Evolutionary conservation across 1,139 yeast species (phyloP).

Genomic region (Kodamaea sp.): DNA sequence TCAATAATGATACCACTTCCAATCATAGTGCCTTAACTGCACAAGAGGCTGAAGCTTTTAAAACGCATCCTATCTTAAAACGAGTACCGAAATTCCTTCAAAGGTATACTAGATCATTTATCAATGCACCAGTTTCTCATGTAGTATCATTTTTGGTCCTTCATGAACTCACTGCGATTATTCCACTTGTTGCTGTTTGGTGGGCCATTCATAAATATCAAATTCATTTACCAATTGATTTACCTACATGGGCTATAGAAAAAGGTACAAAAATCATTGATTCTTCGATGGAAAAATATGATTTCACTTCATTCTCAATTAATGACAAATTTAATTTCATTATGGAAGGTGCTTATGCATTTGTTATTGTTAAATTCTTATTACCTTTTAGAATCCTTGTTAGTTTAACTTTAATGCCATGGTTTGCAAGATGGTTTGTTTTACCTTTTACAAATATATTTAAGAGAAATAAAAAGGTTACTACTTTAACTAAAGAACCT

Average conservation of each 20-base stretch:
- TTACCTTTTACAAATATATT: slow-evolving; percentile 49
- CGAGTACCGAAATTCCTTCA: slow-evolving; percentile 47
- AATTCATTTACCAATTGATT: slow-evolving; percentile 43
- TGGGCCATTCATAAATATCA: slow-evolving; percentile 57
- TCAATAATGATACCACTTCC: neutral
- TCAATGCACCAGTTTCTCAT: slow-evolving; percentile 64
- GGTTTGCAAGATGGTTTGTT: slow-evolving; percentile 58
- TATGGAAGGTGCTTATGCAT: slow-evolving; percentile 86
- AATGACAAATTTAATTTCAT: slow-evolving; percentile 56
- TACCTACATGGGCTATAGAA: slow-evolving; percentile 64
- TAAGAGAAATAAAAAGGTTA: slow-evolving; percentile 13
- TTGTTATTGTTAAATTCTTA: slow-evolving; percentile 65
- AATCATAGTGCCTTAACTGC: neutral
- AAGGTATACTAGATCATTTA: slow-evolving; percentile 47
- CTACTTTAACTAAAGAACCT: slow-evolving; percentile 5
- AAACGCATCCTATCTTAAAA: slow-evolving; percentile 31
- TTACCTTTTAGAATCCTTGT: slow-evolving; percentile 59
- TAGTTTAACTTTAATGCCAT: slow-evolving; percentile 61
- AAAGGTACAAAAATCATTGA: slow-evolving; percentile 62
- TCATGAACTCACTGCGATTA: slow-evolving; percentile 84
- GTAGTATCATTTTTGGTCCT: slow-evolving; percentile 69
- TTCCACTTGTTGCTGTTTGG: slow-evolving; percentile 79
- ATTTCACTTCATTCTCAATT: slow-evolving; percentile 34
- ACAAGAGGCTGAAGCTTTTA: slow-evolving; percentile 1
- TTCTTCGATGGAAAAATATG: slow-evolving; percentile 33